Evolutionary conservation across 768 basidiomycete species (phyloP), one percentile per base, ranked within the genome.

Genomic region (Mycena floridula): DNA sequence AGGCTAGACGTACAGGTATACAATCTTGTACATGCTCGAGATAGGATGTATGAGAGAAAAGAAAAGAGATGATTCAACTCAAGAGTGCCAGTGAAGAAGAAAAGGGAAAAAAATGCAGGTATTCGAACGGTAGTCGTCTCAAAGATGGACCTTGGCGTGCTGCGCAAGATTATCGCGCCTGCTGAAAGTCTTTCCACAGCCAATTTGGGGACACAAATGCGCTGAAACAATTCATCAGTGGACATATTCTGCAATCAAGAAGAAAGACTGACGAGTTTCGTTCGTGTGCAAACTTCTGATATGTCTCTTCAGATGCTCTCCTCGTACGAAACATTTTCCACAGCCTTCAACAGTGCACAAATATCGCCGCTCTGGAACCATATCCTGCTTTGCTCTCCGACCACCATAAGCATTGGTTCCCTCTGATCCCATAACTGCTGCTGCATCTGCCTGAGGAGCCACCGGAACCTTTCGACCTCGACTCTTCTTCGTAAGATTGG

Each of bases 251-350:
- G 38, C 22, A 15, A 22, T 24, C 13, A 39, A 11, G n/a, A 22
- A 39, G 23, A 22, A 22, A 15, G 3, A 13, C 87, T 63, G 52
- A 90, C 89, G 85, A 70, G 85, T 89, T 55, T 89, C 87, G 52
- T 86, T 69, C 2, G 89, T 89, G 61, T 92, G 89, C 40, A 92
- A 82, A 43, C 81, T 82, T 47, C 82, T 62, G 16, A 90, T 74
- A 64, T 91, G 89, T 22, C 89, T 67, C 64, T 89, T 89, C 46
- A 93, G 66, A 60, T 92, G 89, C 53, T 90, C 87, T 1, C 81
- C 77, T 2, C 89, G 70, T 27, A 77, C 77, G 54, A 93, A 93
- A 45, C 81, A 81, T 65, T 89, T 89, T 15, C 79, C 79, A 53
- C 89, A 92, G 1, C 77, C 85, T 1, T 75, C 66, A 0, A 85